Base-by-base conservation (phyloP, 1,139 yeast species). In the Lizanozyma gosingica region DNA sequence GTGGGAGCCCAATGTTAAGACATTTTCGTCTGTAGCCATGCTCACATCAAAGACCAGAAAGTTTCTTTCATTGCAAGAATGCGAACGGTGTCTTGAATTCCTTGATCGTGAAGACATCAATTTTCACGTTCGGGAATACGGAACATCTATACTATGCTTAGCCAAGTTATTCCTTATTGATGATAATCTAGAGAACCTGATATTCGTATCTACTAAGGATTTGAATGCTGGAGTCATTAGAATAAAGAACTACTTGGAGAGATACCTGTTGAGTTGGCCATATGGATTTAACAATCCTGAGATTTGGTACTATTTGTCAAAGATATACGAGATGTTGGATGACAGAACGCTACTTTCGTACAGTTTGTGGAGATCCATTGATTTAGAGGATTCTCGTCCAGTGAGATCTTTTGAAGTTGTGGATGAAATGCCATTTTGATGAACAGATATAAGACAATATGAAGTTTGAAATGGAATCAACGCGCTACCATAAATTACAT, bases 251-350 rank as follows among this genome's bases (percentile, higher is more conserved):
- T 60, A 78, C 40, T 64, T 87, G 41, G 92, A 84, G 50, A 60
- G 66, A n/a, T 59, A 50, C 42, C 47, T 62, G 9, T 56, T 59
- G 42, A 58, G 67, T 57, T 80, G 58, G 76, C 80, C 54, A 51
- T 67, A 47, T 35, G 94, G 86, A 2, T 62, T 72, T 45, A 73
- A 74, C 51, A 66, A 69, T 29, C 65, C 85, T 1, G 95, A 86
- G 55, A 71, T 83, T 14, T 84, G 94, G 87, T 81, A 78, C 72
- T 71, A 75, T 44, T 66, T 86, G 46, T 76, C 88, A 3, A 63
- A 72, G 49, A 69, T 83, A 33, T 83, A 83, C 54, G 92, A 82
- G 49, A 62, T 57, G 18, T 67, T 77, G 37, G 82, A 76, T 37
- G 87, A 83, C 51, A 66, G 64, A 43, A 61, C 67, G 2, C 65